Percentiles rank a stretch among this genome's conserved stretches.
Conservation (phyloP, 116 monocot genomes). For the Iris pallida region DNA sequence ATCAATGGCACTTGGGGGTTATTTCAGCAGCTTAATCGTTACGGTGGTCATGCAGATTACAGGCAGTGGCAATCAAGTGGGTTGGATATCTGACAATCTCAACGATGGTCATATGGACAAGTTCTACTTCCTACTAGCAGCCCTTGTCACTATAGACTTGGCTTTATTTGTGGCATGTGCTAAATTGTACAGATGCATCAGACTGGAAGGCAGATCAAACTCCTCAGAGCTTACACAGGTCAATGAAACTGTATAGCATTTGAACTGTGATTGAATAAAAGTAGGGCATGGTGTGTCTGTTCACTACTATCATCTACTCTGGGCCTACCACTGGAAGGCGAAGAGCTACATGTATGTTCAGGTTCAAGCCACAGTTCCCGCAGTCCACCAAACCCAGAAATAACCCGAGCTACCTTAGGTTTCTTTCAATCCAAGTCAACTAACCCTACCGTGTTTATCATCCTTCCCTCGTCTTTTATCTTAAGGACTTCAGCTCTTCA, state of each 20-base stretch:
- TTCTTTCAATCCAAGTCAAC: no score
- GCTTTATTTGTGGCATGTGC: slow-evolving; percentile 33
- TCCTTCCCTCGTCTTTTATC: no score
- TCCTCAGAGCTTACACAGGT: neutral
- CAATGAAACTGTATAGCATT: neutral
- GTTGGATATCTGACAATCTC: slow-evolving; percentile 52
- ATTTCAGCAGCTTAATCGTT: slow-evolving; percentile 39
- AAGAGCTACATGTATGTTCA: no score
- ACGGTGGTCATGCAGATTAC: slow-evolving; percentile 36
- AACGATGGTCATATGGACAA: slow-evolving; percentile 49
- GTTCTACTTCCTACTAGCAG: slow-evolving; percentile 45
- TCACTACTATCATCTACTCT: no score
- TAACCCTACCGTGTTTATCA: no score
- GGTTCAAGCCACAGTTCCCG: no score
- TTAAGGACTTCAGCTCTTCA: no score
- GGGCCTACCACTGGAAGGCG: no score
- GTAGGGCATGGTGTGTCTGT: no score
- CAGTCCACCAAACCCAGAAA: no score
- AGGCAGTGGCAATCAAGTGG: slow-evolving; percentile 11
- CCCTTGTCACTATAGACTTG: slow-evolving; percentile 25
- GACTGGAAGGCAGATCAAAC: slow-evolving; percentile 9
- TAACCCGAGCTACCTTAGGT: no score
- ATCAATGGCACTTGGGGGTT: slow-evolving; percentile 55
- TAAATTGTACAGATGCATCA: slow-evolving; percentile 32
- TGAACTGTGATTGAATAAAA: slow-evolving; percentile 4